phyloP scores from a whole-genome alignment of 345 rosid genomes.

The Brassica carinata region DNA sequence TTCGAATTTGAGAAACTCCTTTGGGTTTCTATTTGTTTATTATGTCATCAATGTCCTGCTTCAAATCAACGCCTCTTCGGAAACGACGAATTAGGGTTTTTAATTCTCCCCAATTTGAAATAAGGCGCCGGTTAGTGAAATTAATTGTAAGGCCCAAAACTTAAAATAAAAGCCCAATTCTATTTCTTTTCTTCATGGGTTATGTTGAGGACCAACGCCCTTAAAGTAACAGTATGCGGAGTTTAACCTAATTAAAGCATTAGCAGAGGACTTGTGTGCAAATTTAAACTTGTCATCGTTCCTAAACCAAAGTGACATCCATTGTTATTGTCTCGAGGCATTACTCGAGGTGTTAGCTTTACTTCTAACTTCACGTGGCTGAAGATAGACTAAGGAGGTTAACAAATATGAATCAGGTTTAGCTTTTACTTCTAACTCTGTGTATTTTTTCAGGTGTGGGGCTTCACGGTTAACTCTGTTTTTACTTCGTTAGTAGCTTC shows the following conservation, averaged over 20 bases:
- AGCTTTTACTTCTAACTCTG: not conserved
- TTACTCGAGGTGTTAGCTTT: too few species aligned
- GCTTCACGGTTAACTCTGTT: slow-evolving; percentile 44
- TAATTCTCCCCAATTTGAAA: not conserved
- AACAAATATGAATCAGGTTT: slow-evolving; percentile 53
- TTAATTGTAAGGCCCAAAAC: not conserved
- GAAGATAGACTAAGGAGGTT: slow-evolving; percentile 77
- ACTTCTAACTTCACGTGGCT: slow-evolving; percentile 71
- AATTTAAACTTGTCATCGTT: not conserved
- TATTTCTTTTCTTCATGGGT: too few species aligned
- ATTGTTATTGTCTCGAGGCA: too few species aligned
- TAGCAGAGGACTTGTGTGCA: not conserved
- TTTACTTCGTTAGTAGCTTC: slow-evolving; percentile 68
- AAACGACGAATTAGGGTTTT: too few species aligned
- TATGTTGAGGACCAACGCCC: not conserved
- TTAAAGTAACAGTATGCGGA: not conserved
- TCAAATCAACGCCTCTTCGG: not conserved
- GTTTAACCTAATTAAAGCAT: not conserved
- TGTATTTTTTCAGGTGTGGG: not conserved
- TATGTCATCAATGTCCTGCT: not conserved
- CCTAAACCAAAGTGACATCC: too few species aligned
- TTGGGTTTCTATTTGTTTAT: slow-evolving; percentile 5
- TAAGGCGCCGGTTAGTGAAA: slow-evolving; percentile 21
- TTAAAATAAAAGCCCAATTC: not conserved
- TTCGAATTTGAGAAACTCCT: slow-evolving; percentile 30